phyloP scores from a whole-genome alignment of 2,329 filamentous ascomycete genomes.

The Verticillium tricorpus region DNA sequence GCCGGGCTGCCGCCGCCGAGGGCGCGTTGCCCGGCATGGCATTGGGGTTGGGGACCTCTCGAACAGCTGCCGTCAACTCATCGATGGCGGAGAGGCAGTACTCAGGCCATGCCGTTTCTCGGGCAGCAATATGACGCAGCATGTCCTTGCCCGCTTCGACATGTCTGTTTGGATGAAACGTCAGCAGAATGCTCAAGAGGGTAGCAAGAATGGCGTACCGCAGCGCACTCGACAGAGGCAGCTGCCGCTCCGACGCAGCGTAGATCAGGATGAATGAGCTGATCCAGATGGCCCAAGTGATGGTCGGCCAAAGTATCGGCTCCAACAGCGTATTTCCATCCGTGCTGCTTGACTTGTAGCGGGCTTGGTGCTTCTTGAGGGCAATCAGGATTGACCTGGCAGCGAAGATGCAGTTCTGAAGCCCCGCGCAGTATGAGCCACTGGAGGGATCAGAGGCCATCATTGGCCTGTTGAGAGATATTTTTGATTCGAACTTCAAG shows the following conservation, averaged over 20 bases:
- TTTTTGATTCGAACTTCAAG: conserved; percentile 43
- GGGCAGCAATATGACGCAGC: conserved; percentile 19
- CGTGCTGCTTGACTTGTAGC: conserved; percentile 8
- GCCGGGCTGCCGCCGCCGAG: not conserved
- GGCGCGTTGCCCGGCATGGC: not conserved
- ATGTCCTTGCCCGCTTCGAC: conserved; percentile 22
- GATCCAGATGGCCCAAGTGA: conserved; percentile 50
- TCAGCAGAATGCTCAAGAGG: not conserved
- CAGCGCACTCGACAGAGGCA: conserved; percentile 30
- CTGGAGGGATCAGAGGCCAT: conserved; percentile 38
- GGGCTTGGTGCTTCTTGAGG: conserved; percentile 23
- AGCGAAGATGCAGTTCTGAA: conserved; percentile 47
- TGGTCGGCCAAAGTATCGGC: conserved; percentile 43
- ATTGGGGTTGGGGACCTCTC: conserved; percentile 16
- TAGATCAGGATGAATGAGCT: conserved; percentile 47
- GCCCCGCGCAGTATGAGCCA: conserved; percentile 38
- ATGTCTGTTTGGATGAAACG: conserved; percentile 12
- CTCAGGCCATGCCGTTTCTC: conserved; percentile 27
- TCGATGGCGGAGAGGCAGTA: conserved; percentile 26
- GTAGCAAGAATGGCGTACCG: conserved; percentile 25
- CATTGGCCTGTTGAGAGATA: conserved; percentile 45
- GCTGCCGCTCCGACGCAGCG: conserved; percentile 40
- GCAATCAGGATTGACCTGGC: conserved; percentile 41
- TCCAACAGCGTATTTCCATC: conserved; percentile 8
- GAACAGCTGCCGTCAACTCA: conserved; percentile 22